phyloP scores from a whole-genome alignment of 306 rosid species.

The Quercus berberidifolia region DNA sequence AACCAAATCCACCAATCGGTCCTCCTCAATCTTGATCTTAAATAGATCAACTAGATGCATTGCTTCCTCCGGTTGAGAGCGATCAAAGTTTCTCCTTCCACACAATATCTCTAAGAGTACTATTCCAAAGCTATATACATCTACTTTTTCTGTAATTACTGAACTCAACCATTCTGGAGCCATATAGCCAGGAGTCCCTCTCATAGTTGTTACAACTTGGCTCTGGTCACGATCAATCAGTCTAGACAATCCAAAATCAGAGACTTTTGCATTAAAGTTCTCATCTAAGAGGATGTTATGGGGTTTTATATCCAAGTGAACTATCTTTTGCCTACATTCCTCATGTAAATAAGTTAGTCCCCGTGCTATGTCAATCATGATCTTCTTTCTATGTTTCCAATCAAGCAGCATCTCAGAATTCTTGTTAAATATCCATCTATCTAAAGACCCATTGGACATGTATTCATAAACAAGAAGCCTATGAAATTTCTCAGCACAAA shows the following conservation, averaged over 20 bases:
- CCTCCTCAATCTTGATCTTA: background rate
- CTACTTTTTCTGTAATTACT: background rate
- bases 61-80: background rate
- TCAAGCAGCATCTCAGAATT: background rate
- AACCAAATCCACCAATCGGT: background rate
- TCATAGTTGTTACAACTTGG: background rate
- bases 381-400: slow-evolving; percentile 20
- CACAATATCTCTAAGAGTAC: background rate
- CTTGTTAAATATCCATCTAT: background rate
- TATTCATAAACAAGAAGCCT: slow-evolving; percentile 16
- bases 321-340: background rate
- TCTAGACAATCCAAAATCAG: slow-evolving; percentile 2
- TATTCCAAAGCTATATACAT: background rate
- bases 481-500: slow-evolving; percentile 11
- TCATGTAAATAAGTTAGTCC: slow-evolving; percentile 2
- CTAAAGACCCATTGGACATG: slow-evolving; percentile 10
- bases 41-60: background rate
- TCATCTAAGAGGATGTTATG: background rate
- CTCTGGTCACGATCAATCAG: background rate
- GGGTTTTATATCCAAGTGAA: background rate
- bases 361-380: background rate
- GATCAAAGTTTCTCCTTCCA: background rate
- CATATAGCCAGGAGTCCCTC: background rate
- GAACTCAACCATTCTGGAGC: slow-evolving; percentile 6
- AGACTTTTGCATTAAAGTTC: background rate